phyloP scores from a whole-genome alignment of 2,329 filamentous ascomycete genomes.

The Herpotrichia juniperi region DNA sequence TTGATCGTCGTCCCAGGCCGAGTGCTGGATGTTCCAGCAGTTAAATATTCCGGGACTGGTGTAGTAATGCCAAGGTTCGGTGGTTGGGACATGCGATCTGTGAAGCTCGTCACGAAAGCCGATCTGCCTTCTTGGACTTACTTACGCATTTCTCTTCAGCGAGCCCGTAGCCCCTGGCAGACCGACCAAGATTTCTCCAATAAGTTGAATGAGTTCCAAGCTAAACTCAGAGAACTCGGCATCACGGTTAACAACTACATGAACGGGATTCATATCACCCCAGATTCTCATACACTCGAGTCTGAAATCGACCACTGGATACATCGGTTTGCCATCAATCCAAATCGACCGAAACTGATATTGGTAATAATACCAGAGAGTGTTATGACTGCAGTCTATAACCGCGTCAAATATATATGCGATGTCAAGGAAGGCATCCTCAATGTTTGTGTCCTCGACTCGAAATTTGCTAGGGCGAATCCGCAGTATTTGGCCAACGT shows the following conservation, averaged over 20 bases:
- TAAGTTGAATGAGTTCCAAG: slow-evolving; percentile 17
- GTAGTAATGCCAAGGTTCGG: slow-evolving; percentile 52
- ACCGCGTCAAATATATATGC: slow-evolving; percentile 27
- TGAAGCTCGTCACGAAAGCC: slow-evolving; percentile 21
- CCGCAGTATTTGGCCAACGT: slow-evolving; percentile 49
- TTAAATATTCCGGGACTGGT: slow-evolving; percentile 60
- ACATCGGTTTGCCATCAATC: slow-evolving; percentile 2
- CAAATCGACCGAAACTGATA: slow-evolving; percentile 18
- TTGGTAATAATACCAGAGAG: slow-evolving; percentile 25
- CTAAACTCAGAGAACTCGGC: slow-evolving; percentile 15
- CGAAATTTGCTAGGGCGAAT: slow-evolving; percentile 44
- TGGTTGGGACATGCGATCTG: slow-evolving; percentile 58
- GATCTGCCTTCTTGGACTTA: slow-evolving; percentile 18
- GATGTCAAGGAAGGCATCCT: slow-evolving; percentile 28
- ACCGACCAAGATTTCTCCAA: not conserved
- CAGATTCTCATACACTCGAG: slow-evolving; percentile 14
- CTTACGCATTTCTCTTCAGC: slow-evolving; percentile 15
- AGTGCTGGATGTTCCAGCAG: slow-evolving; percentile 63
- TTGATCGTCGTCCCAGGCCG: slow-evolving; percentile 75
- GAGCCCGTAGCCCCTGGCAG: slow-evolving; percentile 11
- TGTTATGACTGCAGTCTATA: slow-evolving; percentile 24
- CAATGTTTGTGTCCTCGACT: slow-evolving; percentile 27
- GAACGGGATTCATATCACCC: slow-evolving; percentile 7
- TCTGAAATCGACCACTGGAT: slow-evolving; percentile 1
- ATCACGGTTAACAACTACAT: slow-evolving; percentile 11